These are phyloP conservation scores for Aspergillus novoparasiticus DNA, from an alignment of 2,329 filamentous ascomycete genomes.

Conservation along the genomic window DNA sequence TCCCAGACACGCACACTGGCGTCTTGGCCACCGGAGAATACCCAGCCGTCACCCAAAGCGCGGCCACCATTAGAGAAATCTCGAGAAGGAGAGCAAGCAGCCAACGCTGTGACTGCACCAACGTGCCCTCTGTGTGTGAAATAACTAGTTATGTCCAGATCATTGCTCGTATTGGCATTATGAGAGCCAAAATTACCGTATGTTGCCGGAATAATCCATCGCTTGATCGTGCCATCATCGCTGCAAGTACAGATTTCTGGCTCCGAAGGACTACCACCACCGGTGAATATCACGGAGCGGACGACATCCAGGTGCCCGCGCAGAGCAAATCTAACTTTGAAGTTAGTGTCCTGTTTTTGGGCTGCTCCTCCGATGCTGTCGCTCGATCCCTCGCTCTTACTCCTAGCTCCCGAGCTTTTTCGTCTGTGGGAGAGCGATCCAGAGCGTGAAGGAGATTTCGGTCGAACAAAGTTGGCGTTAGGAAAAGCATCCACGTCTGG, in stretches of 20 bases:
- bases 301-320: constrained; percentile 93
- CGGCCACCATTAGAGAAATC: constrained; percentile 89
- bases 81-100: constrained; percentile 82
- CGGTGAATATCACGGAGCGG: constrained; percentile 92
- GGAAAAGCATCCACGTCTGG: constrained; percentile 90
- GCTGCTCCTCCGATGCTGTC: constrained; percentile 56
- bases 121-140: constrained; percentile 94
- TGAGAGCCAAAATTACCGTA: constrained; percentile 65
- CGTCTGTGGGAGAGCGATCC: constrained; percentile 71
- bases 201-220: constrained; percentile 88
- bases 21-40: constrained; percentile 96
- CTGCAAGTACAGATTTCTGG: constrained; percentile 96
- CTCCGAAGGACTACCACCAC: constrained; percentile 90
- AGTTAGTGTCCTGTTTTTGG: constrained; percentile 70
- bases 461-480: constrained; percentile 71
- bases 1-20: constrained; percentile 94
- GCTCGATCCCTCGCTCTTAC: constrained; percentile 62
- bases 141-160: constrained; percentile 88
- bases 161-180: constrained; percentile 62
- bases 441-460: constrained; percentile 75
- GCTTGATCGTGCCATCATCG: constrained; percentile 93
- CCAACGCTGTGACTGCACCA: constrained; percentile 84
- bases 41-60: constrained; percentile 91
- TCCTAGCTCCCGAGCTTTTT: constrained; percentile 76
- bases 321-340: constrained; percentile 90